Base-by-base conservation (phyloP, 352 stramenopile genomes). In the Aphanomyces euteiches region DNA sequence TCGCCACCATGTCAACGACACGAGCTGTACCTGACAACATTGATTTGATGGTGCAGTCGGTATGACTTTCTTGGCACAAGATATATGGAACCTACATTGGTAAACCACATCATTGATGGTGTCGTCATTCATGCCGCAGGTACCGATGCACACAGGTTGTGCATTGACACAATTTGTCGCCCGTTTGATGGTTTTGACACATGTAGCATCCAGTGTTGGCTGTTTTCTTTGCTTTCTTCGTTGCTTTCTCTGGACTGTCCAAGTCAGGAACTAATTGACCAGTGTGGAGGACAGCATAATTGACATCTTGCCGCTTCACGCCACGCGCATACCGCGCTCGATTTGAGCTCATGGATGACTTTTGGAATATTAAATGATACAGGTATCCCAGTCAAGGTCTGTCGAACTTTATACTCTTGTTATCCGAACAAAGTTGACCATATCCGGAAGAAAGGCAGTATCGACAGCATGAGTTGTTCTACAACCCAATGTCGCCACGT, bases 251-350 rank as follows among this genome's bases (percentile, higher is more conserved):
- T 12, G 45, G 17, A 12, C 47, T 57, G 1, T 60, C 48, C 10
- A 63, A 6, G 54, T 70, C 64, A 4, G 64, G 64, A 39, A 70
- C 50, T 7, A 57, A 8, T 61, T 70, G 64, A 8, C 64, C 64
- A n/a, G 64, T 61, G 28, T 70, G 56, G 7, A 70, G 64, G 5
- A 70, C 64, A 8, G 64, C 64, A 48, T 70, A 70, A 38, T 70
- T 61, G 8, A 40, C 40, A 15, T 60, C 64, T 15, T 39, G 17
- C 7, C 64, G 48, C 64, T 70, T 70, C 8, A 39, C 64, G 15
- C 64, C 28, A 4, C 64, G 43, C 10, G 10, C 7, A 39, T 48
- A 10, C 64, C 28, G 5, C 64, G 43, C 10, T 10, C 7, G 4
- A 47, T 34, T 43, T 37, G 64, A 21, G 56, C 64, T 13, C 64